Conservation (phyloP, 2,329 filamentous ascomycete species). For the Colletotrichum eremochloae region DNA sequence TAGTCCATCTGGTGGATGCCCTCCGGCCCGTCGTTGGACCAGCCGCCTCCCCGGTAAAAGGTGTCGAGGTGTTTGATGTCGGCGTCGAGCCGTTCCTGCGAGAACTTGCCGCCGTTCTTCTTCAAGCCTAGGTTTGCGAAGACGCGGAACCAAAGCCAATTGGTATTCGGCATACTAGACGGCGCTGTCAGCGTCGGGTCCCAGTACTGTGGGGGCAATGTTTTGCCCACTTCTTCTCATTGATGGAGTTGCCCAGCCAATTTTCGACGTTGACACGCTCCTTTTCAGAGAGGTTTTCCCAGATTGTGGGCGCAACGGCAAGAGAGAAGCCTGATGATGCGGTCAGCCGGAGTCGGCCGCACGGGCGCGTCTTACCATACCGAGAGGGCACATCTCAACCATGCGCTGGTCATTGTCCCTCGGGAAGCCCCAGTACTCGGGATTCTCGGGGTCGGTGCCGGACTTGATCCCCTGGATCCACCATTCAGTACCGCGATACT, state of each 20-base stretch:
- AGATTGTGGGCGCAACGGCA: conserved; percentile 76
- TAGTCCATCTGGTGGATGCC: conserved; percentile 89
- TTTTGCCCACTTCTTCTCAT: conserved; percentile 74
- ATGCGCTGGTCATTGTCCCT: conserved; percentile 84
- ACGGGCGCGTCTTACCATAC: conserved; percentile 47
- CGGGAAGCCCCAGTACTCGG: conserved; percentile 83
- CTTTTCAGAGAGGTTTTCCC: conserved; percentile 72
- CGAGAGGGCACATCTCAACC: conserved; percentile 87
- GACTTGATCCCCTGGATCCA: conserved; percentile 79
- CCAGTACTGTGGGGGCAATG: neutral
- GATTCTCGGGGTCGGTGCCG: conserved; percentile 77
- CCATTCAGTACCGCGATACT: conserved; percentile 73
- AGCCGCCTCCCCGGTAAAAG: conserved; percentile 85
- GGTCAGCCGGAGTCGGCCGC: neutral
- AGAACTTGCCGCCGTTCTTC: conserved; percentile 80
- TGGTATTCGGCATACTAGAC: conserved; percentile 75
- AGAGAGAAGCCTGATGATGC: conserved; percentile 70
- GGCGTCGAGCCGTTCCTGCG: conserved; percentile 75
- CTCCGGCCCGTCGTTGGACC: conserved; percentile 85
- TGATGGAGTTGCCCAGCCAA: conserved; percentile 82
- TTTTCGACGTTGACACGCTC: conserved; percentile 76
- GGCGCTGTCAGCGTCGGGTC: neutral
- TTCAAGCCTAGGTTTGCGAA: conserved; percentile 85
- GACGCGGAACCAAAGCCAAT: conserved; percentile 86
- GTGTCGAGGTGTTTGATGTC: conserved; percentile 85